Percentiles rank a stretch among this genome's conserved stretches.
phyloP scores from a whole-genome alignment of 331 rosid genomes.

The Cucumis variabilis region DNA sequence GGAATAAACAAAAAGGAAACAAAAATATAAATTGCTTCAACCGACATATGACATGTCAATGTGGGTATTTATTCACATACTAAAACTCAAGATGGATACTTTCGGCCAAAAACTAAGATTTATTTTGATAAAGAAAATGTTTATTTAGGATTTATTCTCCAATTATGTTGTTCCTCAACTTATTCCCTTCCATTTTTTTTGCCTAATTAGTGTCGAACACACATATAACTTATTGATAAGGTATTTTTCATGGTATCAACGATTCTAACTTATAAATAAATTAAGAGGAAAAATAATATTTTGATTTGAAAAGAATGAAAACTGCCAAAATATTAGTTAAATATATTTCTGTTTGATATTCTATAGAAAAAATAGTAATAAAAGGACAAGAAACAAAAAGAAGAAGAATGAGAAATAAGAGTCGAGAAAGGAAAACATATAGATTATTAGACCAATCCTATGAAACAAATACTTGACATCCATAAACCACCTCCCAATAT shows the following conservation, averaged over 20 bases:
- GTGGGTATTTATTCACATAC: background rate
- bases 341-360: background rate
- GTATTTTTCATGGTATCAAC: background rate
- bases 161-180: conserved; percentile 13
- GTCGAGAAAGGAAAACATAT: background rate
- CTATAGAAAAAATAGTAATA: background rate
- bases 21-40: background rate
- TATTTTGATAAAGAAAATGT: background rate
- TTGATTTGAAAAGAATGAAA: background rate
- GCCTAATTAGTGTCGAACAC: background rate
- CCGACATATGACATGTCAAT: background rate
- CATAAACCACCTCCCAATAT: background rate
- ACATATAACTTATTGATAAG: background rate
- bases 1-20: no score
- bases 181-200: background rate
- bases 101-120: background rate
- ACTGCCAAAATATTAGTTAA: no score
- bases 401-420: background rate
- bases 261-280: background rate
- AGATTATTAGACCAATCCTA: conserved; percentile 12
- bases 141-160: background rate
- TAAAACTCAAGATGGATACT: background rate
- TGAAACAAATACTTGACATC: background rate
- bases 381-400: background rate
- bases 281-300: background rate